Base-by-base conservation (phyloP, 2,329 filamentous ascomycete genomes). In the Exophiala bonariae region DNA sequence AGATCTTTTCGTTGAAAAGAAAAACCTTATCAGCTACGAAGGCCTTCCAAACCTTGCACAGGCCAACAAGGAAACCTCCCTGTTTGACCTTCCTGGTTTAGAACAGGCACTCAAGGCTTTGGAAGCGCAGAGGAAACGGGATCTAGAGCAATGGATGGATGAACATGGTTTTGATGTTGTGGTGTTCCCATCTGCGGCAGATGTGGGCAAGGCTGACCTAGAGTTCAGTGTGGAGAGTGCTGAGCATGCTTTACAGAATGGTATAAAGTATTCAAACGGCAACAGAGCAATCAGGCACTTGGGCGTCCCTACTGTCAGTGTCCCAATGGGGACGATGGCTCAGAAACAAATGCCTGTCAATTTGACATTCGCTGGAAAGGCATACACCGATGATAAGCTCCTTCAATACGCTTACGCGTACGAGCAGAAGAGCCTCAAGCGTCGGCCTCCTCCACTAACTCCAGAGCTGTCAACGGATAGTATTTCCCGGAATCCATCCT, bases 241-340 rank as follows among this genome's bases (percentile, higher is more conserved):
- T 32, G 50, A 54, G 8, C 60, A 72, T 35, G 70, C 68, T 13
- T 60, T 69, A 18, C 65, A 64, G 26, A 75, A 79, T 33, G 77
- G 77, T 0, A 67, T 78, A 4, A 68, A 68, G 33, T 79, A 77
- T 44, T 70, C 67, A 1, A 76, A 79, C 36, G 76, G 76, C 3
- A 77, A 77, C 41, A 49, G 54, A n/a, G 56, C 56, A 2, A 51
- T 63, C 16, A 51, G 57, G 7, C 58, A 61, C 32, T 41, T 57
- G 11, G 61, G 61, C 13, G 54, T 63, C 7, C 61, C 61, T 1
- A 59, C 52, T 1, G 54, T 63, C n/a, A 56, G 41, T 14, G 49
- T 63, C 4, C 53, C 58, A 1, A 63, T 62, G 60, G 61, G 59
- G 3, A 31, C 52, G 17, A 56, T 63, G 41, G 28, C 46, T 2